Conservation (phyloP, 164 flowering plant species). For the Houttuynia cordata region DNA sequence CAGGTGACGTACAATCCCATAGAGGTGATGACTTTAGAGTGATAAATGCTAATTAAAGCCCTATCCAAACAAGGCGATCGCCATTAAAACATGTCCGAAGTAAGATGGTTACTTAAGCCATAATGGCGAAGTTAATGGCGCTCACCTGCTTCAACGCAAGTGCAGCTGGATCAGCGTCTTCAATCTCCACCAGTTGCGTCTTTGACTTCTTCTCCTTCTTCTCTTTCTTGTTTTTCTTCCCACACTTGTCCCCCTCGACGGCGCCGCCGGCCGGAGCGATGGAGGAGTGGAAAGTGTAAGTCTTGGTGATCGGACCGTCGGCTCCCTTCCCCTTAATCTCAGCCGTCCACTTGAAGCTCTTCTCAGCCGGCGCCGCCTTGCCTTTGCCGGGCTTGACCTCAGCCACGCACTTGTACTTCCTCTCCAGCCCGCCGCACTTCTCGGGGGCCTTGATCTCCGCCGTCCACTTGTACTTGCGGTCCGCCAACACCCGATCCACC, state of each 20-base stretch:
- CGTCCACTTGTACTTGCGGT: too few relatives aligned
- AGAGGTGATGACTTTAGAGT: too few relatives aligned
- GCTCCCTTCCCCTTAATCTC: conserved; percentile 48
- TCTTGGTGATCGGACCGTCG: conserved; percentile 26
- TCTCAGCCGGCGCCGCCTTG: conserved; percentile 22
- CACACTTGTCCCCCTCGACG: not conserved
- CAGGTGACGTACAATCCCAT: too few relatives aligned
- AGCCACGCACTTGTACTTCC: conserved; percentile 59
- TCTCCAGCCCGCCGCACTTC: conserved; percentile 24
- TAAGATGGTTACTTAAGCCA: too few relatives aligned
- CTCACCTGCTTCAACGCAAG: too few relatives aligned
- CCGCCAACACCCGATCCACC: conserved; percentile 14
- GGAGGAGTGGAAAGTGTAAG: conserved; percentile 44
- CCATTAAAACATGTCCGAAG: too few relatives aligned
- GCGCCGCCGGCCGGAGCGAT: conserved; percentile 15
- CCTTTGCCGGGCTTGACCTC: conserved; percentile 39
- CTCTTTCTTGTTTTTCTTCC: conserved; percentile 23
- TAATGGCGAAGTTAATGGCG: too few relatives aligned
- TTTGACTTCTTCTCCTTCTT: conserved; percentile 5
- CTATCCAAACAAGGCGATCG: too few relatives aligned
- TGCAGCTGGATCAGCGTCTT: too few relatives aligned
- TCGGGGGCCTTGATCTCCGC: conserved; percentile 19
- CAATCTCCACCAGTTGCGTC: too few relatives aligned
- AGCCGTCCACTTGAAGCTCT: conserved; percentile 59
- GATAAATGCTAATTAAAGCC: too few relatives aligned